These are phyloP conservation scores for Barbatosphaeria neglecta DNA, from an alignment of 495 filamentous ascomycete species.

Conservation along the genomic window DNA sequence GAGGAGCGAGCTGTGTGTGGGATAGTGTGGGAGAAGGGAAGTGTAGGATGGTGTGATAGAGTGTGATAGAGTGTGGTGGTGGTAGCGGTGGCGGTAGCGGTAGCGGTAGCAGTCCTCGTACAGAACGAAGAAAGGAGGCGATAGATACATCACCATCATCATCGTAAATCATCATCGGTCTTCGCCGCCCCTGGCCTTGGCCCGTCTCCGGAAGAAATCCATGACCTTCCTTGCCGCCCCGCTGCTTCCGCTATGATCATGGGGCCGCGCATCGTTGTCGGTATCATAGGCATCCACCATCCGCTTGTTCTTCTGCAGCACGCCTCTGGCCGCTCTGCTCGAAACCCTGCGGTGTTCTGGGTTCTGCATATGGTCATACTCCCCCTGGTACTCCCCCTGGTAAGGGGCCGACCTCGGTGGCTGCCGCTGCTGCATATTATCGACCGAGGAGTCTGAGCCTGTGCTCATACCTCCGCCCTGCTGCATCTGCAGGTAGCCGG, in stretches of 20 bases:
- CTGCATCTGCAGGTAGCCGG: slow-evolving; percentile 28
- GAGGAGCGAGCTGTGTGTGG: no score
- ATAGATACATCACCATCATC: not conserved
- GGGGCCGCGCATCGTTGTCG: slow-evolving; percentile 47
- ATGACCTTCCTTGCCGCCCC: slow-evolving; percentile 85
- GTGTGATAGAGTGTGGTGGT: no score
- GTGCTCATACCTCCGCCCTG: slow-evolving; percentile 32
- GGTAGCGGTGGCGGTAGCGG: no score
- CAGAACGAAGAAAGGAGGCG: not conserved
- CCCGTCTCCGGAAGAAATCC: slow-evolving; percentile 90
- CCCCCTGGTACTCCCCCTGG: slow-evolving; percentile 16
- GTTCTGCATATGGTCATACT: slow-evolving; percentile 17
- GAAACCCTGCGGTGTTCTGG: slow-evolving; percentile 12
- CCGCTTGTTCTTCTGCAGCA: slow-evolving; percentile 75
- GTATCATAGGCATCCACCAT: slow-evolving; percentile 87
- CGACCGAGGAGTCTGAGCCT: slow-evolving; percentile 37
- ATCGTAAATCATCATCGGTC: slow-evolving; percentile 3
- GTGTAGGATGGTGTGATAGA: no score
- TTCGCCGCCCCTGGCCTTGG: slow-evolving; percentile 60
- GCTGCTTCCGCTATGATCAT: slow-evolving; percentile 63
- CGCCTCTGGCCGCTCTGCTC: slow-evolving; percentile 27
- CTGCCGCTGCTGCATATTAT: slow-evolving; percentile 18
- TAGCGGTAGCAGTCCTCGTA: not conserved
- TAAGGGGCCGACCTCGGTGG: slow-evolving; percentile 21
- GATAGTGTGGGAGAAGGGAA: no score